Percentiles rank a stretch among this genome's conserved stretches.
Conservation (phyloP, 148 eudicot species). For the Suaeda aralocaspica region DNA sequence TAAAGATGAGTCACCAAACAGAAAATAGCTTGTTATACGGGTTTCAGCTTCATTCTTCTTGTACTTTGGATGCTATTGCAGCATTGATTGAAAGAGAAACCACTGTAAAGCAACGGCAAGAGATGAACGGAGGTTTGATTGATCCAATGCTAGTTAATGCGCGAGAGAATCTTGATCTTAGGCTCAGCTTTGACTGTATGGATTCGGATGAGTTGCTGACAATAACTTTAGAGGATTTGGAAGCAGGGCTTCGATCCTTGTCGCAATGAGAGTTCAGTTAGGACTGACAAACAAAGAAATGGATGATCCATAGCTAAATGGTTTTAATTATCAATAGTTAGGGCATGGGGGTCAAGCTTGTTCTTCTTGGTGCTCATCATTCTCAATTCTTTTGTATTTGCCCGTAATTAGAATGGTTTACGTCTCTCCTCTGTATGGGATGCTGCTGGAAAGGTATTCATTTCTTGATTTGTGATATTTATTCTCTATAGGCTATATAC, state of each 20-base stretch:
- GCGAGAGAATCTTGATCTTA: constrained; percentile 80
- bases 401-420: constrained; percentile 4
- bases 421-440: not conserved
- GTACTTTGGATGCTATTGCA: constrained; percentile 61
- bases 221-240: constrained; percentile 73
- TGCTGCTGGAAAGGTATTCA: constrained; percentile 4
- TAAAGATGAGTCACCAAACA: constrained; percentile 63
- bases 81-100: constrained; percentile 70
- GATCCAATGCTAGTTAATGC: constrained; percentile 91
- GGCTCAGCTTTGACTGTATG: constrained; percentile 86
- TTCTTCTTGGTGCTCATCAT: not conserved
- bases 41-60: constrained; percentile 66
- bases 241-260: constrained; percentile 57
- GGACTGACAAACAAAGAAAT: not conserved
- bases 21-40: constrained; percentile 75
- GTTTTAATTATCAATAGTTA: not conserved
- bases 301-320: not conserved
- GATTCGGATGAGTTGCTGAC: constrained; percentile 76
- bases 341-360: not conserved
- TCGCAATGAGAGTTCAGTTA: constrained; percentile 30
- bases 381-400: constrained; percentile 26
- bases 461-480: constrained; percentile 5
- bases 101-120: constrained; percentile 65
- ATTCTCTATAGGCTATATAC: not conserved
- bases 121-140: constrained; percentile 92